A percentile compares a stretch with the other conserved stretches of the same genome.
These are phyloP conservation scores for Lycium ferocissimum DNA, from an alignment of 257 asterid genomes.

Conservation along the genomic window DNA sequence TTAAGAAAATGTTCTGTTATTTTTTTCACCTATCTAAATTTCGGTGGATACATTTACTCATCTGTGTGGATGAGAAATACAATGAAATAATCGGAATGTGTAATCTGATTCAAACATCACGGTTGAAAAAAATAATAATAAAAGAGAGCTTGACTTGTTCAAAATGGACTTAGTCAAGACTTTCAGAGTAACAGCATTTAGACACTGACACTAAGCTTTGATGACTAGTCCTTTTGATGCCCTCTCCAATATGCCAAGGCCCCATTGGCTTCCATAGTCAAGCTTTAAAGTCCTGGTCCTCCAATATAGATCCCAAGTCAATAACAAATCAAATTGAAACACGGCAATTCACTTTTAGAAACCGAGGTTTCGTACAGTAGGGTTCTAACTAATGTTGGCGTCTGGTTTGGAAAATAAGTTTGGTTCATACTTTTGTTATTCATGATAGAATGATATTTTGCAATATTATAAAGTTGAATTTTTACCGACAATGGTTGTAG, in stretches of 20 bases:
- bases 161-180: not conserved
- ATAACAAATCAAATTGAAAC: not conserved
- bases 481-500: not conserved
- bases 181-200: not conserved
- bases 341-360: not conserved
- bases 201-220: not conserved
- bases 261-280: not conserved
- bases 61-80: no score
- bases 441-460: not conserved
- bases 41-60: no score
- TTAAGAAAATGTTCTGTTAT: no score
- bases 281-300: conserved; percentile 3
- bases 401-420: conserved; percentile 2
- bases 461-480: not conserved
- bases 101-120: no score
- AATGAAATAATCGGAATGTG: no score
- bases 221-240: not conserved
- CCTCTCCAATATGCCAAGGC: not conserved
- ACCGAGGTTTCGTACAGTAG: not conserved
- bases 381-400: not conserved
- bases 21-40: no score
- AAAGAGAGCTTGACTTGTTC: not conserved
- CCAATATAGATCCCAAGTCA: conserved; percentile 13
- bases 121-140: no score
- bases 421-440: not conserved